Base-by-base conservation (phyloP, 805 yeast species). In the Barnettozyma populi region DNA sequence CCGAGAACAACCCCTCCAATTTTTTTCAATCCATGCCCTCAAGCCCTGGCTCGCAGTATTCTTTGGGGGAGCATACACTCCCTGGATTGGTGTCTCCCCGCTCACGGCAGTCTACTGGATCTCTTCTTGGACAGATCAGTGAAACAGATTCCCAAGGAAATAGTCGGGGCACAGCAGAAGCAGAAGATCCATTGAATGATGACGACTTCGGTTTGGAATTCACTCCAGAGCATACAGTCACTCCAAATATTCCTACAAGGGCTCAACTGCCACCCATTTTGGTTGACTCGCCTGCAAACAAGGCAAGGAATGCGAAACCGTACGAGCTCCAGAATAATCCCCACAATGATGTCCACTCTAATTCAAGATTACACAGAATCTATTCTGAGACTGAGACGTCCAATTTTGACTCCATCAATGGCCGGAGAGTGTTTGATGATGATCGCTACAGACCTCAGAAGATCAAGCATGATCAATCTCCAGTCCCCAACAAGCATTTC, bases 361-460 rank as follows among this genome's bases (percentile, higher is more conserved):
- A 56, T 18, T 44, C 55, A 3, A 68, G 67, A 46, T 57, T 78
- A 36, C 70, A 76, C 11, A 69, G 84, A 56, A 79, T 82, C 0
- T 82, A 75, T 57, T 83, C 89, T 2, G 90, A 82, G 52, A 76
- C 75, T 20, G 90, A 83, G 56, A 75, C 78, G 36, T 73, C 75
- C 32, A 80, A 80, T 50, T 84, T 80, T 62, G 79, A 79, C 55
- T 67, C 66, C 29, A 63, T 68, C 40, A 76, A 80, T 1, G 85
- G 86, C 6, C 74, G 73, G 43, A 60, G 84, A 40, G 60, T 78
- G 49, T 75, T 62, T 52, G 81, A 79, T 57, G 84, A 79, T 59
- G 73, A 74, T 39, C 67, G 66, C 40, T 75, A 78, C 48, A 64
- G 82, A 39, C 78, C 81, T 2, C 65, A 59, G 36, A 58, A 45